Conservation (phyloP, 78 protist genomes). For the Dictyostelium citrinum region DNA sequence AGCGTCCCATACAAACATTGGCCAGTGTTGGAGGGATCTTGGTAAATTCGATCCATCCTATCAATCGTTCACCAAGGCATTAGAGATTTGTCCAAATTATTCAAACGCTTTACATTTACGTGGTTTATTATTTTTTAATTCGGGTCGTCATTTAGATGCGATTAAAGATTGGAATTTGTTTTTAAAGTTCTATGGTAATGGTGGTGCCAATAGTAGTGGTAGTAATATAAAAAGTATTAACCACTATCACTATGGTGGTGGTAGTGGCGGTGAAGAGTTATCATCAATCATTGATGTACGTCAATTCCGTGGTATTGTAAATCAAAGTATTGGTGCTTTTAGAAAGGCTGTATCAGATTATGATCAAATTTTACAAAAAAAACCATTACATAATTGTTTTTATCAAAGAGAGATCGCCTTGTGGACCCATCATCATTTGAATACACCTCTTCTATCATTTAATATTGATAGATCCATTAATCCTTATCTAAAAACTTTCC, state of each 20-base stretch:
- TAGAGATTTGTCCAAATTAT: constrained; percentile 40
- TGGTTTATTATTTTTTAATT: constrained; percentile 47
- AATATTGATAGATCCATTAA: constrained; percentile 25
- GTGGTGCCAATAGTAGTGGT: background rate
- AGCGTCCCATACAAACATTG: constrained; percentile 60
- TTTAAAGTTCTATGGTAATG: background rate
- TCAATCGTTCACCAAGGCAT: constrained; percentile 21
- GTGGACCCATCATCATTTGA: constrained; percentile 20
- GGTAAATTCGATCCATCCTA: constrained; percentile 38
- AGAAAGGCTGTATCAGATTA: constrained; percentile 1
- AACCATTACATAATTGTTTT: background rate
- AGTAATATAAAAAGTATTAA: background rate
- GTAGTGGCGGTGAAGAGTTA: background rate
- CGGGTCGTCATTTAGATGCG: constrained; percentile 12
- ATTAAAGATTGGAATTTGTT: constrained; percentile 43
- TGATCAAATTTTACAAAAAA: background rate
- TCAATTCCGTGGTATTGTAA: constrained; percentile 20
- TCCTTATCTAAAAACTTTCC: constrained; percentile 34
- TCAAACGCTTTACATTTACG: constrained; percentile 62
- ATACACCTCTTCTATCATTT: background rate
- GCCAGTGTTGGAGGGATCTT: constrained; percentile 60
- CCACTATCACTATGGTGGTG: background rate
- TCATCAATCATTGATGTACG: background rate
- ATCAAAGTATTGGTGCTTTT: background rate
- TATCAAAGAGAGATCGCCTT: constrained; percentile 39